A percentile compares a stretch with the other conserved stretches of the same genome.
phyloP scores from a whole-genome alignment of 352 stramenopile genomes.

The Phytophthora podocarpi region DNA sequence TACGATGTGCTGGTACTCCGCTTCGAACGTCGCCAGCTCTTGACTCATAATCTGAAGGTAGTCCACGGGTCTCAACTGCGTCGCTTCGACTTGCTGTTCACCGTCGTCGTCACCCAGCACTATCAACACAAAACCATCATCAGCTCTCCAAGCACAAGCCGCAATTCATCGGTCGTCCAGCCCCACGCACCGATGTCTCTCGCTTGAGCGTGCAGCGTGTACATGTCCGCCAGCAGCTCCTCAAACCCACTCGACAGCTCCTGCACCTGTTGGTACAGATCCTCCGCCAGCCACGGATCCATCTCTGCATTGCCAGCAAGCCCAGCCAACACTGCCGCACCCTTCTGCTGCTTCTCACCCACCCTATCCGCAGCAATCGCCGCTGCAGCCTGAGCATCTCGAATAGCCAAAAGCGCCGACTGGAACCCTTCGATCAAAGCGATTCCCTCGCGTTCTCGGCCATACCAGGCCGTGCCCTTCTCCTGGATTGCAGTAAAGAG shows the following conservation, averaged over 20 bases:
- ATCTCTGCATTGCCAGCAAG: constrained; percentile 45
- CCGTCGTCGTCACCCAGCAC: constrained; percentile 9
- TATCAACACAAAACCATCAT: constrained; percentile 5
- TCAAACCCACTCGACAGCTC: constrained; percentile 52
- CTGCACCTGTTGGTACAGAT: constrained; percentile 68
- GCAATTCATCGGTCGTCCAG: neutral
- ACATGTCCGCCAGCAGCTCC: constrained; percentile 66
- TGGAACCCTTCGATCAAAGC: constrained; percentile 71
- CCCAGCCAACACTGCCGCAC: constrained; percentile 20
- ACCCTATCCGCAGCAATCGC: neutral
- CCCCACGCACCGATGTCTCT: constrained; percentile 38
- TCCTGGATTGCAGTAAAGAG: constrained; percentile 53
- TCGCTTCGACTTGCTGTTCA: constrained; percentile 13
- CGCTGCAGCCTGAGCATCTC: constrained; percentile 24
- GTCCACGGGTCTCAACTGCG: constrained; percentile 50
- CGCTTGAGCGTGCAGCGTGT: constrained; percentile 47
- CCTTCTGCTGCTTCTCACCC: constrained; percentile 11
- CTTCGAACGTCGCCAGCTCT: constrained; percentile 73
- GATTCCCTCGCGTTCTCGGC: constrained; percentile 71
- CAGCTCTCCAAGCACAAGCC: neutral
- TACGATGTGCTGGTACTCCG: constrained; percentile 85
- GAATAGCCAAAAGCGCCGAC: constrained; percentile 55
- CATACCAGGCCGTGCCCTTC: constrained; percentile 56
- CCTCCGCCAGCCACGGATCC: constrained; percentile 73
- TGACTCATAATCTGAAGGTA: constrained; percentile 77